Evolutionary conservation across 2,329 filamentous ascomycete species (phyloP), one percentile per base, ranked within the genome.

Genomic region (Colletotrichum higginsianum): DNA sequence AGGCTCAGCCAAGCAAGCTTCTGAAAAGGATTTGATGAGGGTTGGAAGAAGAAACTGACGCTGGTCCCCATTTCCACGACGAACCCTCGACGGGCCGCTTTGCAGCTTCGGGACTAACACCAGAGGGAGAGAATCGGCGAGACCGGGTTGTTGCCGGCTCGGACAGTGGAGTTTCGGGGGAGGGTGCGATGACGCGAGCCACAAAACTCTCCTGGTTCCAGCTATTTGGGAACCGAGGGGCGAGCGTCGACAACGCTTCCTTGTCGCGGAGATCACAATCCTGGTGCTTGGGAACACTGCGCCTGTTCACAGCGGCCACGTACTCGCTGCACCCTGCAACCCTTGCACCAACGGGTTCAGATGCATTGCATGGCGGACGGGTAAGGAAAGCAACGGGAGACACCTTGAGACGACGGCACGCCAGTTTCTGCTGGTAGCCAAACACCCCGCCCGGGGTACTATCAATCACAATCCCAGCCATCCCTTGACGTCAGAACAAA

Each of bases 151-250:
- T 40, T 47, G 61, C 64, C 68, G 50, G 69, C 62, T 69, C 52
- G 64, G 69, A 44, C 57, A 26, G 72, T 73, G 69, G 69, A 56
- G 69, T 61, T 67, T 68, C 69, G 68, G 72, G 68, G 65, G 38
- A 72, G 65, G 67, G 68, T 61, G 63, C 65, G 61, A 73, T 73
- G 72, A 73, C 72, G 72, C 64, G 68, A 73, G 72, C 72, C 72
- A 73, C 69, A 73, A 72, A 73, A 65, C 46, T 73, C 72, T 73
- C 63, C 56, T 72, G 64, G 72, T 72, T 69, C 72, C 72, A 69
- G 69, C 72, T 67, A 46, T 64, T 66, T 72, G 72, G 72, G 61
- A 72, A 70, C 50, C 53, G 66, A 72, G 49, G 52, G 50, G 56
- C 56, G 67, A 60, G 40, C 49, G 55, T 71, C 61, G 70, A 71